Evolutionary conservation across 768 basidiomycete genomes (phyloP).

Genomic region (Boletus edulis): DNA sequence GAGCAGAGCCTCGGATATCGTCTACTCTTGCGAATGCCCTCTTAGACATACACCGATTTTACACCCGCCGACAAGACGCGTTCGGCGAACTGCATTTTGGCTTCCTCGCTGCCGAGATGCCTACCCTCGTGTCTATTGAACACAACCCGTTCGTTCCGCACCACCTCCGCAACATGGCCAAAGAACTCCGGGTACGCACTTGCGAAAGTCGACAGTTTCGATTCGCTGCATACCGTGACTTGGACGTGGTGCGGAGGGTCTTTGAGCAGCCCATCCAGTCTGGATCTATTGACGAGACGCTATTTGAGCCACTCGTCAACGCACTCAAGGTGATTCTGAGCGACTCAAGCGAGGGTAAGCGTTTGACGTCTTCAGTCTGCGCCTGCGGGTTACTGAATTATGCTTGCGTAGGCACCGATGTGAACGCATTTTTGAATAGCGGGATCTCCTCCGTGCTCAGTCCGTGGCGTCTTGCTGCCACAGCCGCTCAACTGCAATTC

Average conservation of each 20-base stretch:
- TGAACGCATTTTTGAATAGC: slow-evolving; percentile 53
- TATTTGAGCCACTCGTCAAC: slow-evolving; percentile 62
- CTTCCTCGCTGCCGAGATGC: slow-evolving; percentile 59
- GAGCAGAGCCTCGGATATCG: slow-evolving; percentile 43
- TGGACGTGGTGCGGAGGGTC: slow-evolving; percentile 64
- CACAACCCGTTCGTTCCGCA: slow-evolving; percentile 52
- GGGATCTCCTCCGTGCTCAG: slow-evolving; percentile 66
- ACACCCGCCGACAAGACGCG: slow-evolving; percentile 65
- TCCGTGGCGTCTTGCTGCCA: slow-evolving; percentile 82
- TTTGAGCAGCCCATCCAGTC: slow-evolving; percentile 64
- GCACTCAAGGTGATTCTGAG: slow-evolving; percentile 67
- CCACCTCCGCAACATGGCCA: slow-evolving; percentile 47
- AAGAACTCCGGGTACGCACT: slow-evolving; percentile 52
- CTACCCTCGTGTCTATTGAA: slow-evolving; percentile 70
- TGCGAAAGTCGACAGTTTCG: slow-evolving; percentile 70
- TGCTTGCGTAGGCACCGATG: slow-evolving; percentile 34
- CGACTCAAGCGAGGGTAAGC: slow-evolving; percentile 57
- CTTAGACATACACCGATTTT: slow-evolving; percentile 65
- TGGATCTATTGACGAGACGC: slow-evolving; percentile 44
- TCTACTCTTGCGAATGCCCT: slow-evolving; percentile 45
- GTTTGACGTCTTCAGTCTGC: neutral
- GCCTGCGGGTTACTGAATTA: neutral
- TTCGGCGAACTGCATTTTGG: slow-evolving; percentile 67
- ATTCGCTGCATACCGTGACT: slow-evolving; percentile 71
- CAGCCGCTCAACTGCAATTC: slow-evolving; percentile 76